A percentile compares a stretch with the other conserved stretches of the same genome.
phyloP scores from a whole-genome alignment of 176 grass and related monocot species.

The Triticum aestivum region DNA sequence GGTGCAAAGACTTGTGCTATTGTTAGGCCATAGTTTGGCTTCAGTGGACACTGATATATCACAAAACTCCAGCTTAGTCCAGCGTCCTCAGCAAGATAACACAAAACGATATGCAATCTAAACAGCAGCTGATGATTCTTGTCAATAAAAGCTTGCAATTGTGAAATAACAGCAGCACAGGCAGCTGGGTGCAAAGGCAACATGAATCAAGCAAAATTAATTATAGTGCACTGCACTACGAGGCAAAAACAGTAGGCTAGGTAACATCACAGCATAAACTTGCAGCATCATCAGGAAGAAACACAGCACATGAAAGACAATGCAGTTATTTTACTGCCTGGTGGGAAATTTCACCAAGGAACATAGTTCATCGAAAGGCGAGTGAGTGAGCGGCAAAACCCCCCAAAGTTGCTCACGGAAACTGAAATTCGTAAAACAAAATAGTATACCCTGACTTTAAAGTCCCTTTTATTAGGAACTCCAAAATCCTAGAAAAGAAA shows the following conservation, averaged over 20 bases:
- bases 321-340: conserved; percentile 31
- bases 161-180: not conserved
- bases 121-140: not conserved
- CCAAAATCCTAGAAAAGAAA: conserved; percentile 16
- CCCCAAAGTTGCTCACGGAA: not conserved
- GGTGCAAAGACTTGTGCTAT: not conserved
- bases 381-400: not conserved
- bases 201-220: not conserved
- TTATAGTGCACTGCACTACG: too few relatives aligned
- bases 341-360: conserved; percentile 14
- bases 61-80: not conserved
- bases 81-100: not conserved
- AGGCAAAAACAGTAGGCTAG: not conserved
- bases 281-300: not conserved
- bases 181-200: not conserved
- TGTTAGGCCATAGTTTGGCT: not conserved
- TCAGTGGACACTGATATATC: not conserved
- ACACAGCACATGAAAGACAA: not conserved
- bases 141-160: not conserved
- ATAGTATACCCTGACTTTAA: not conserved
- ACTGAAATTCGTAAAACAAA: not conserved
- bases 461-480: conserved; percentile 29
- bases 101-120: not conserved
- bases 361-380: not conserved
- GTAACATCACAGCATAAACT: not conserved